Base-by-base conservation (phyloP, 257 asterid genomes). In the Marsdenia floribunda region DNA sequence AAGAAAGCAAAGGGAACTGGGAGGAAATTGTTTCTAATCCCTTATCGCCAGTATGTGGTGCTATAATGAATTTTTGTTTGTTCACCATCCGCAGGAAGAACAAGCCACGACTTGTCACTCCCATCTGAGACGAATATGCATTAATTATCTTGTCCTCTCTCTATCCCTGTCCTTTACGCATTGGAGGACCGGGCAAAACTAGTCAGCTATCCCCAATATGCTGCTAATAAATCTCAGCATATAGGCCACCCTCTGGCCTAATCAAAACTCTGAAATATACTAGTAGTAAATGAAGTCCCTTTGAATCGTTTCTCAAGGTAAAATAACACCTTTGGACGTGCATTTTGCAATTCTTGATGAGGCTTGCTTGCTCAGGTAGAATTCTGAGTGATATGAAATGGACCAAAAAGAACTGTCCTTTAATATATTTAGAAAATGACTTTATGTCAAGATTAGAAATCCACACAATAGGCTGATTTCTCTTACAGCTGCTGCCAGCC, bases 41-140 rank as follows among this genome's bases (percentile, higher is more conserved):
- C 59, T 70, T 70, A 66, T 70, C 59, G 5, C 21, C 16, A 50
- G n/a, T 50, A 69, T 49, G 73, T 70, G 73, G 73, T 6, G 73
- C 14, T 33, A 46, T 47, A 14, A 70, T 22, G 57, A 70, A 29
- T 7, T 42, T 70, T 70, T 70, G 73, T 69, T 69, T 47, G 73
- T 69, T 69, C 58, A 46, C 22, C 22, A 4, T 29, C 14, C 46
- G 42, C 8, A 10, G 29, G 29, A 50, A 46, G 59, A 46, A 46
- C 22, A 69, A 69, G 4, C 35, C 42, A 29, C 47, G 73, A 47
- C 22, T 47, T 47, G 59, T 69, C 73, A 50, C 44, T 70, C 7
- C 44, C 22, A 46, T 37, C n/a, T 24, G 73, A 33, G 60, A 49
- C 73, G 42, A 70, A 47, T 70, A 2, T 70, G 73, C 44, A 70